Evolutionary conservation across 2,329 filamentous ascomycete species (phyloP).

Genomic region (Scedosporium dehoogii): DNA sequence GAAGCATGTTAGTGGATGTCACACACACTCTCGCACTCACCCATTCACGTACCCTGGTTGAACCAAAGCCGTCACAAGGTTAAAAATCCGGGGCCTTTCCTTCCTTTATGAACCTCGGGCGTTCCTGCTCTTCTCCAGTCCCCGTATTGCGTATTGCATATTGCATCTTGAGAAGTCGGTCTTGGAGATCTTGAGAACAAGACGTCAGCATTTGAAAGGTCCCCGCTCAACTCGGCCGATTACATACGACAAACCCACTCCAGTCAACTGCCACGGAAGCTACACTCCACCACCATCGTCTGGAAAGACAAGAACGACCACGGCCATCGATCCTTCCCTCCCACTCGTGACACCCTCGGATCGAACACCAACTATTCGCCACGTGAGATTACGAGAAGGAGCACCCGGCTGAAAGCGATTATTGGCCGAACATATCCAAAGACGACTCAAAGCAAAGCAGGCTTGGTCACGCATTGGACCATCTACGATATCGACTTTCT

Average conservation of each 20-base stretch:
- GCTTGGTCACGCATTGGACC: neutral
- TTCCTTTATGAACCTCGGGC: neutral
- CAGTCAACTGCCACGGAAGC: neutral
- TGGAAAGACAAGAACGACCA: too few relatives aligned
- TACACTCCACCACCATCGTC: neutral
- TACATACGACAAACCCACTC: neutral
- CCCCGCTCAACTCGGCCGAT: neutral
- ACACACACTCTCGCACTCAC: neutral
- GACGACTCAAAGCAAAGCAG: neutral
- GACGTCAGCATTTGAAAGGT: neutral
- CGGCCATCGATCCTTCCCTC: neutral
- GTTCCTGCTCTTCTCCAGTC: neutral
- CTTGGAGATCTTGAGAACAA: too few relatives aligned
- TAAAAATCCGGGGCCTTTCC: neutral
- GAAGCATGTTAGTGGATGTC: neutral
- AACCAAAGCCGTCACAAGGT: neutral
- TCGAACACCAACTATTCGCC: neutral
- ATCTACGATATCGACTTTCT: neutral
- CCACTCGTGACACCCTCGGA: neutral
- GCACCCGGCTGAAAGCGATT: neutral
- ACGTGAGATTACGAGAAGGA: neutral
- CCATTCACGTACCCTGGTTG: neutral
- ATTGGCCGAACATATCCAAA: neutral
- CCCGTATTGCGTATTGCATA: neutral
- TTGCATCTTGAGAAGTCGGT: neutral